A percentile compares a stretch with the other conserved stretches of the same genome.
These are phyloP conservation scores for Verticillium zaregamsianum DNA, from an alignment of 2,329 filamentous ascomycete genomes.

Conservation along the genomic window DNA sequence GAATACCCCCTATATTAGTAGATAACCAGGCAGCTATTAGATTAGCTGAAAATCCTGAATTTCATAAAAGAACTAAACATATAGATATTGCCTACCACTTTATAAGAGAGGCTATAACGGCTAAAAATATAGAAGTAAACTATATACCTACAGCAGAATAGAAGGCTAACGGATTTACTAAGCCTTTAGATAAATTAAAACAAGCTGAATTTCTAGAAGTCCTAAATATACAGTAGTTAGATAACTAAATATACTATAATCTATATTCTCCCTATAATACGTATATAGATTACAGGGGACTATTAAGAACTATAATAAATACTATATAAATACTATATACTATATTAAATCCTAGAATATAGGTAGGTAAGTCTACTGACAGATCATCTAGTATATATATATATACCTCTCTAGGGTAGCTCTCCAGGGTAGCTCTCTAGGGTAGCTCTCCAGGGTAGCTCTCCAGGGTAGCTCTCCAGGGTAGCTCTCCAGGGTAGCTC, in stretches of 20 bases:
- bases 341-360: too few species aligned
- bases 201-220: neutral
- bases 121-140: neutral
- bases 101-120: neutral
- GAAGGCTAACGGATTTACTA: neutral
- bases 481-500: too few species aligned
- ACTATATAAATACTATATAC: too few species aligned
- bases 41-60: neutral
- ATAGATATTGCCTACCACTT: neutral
- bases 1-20: too few species aligned
- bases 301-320: neutral
- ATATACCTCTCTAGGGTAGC: neutral
- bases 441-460: too few species aligned
- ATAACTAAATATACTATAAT: neutral
- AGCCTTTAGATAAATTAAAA: neutral
- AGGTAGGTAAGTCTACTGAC: neutral
- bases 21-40: conserved; percentile 1
- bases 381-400: neutral
- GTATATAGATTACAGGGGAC: neutral
- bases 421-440: too few species aligned
- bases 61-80: neutral
- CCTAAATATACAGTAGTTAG: neutral
- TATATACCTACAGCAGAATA: neutral
- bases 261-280: too few species aligned
- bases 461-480: too few species aligned